Base-by-base conservation (phyloP, 805 yeast genomes). In the Candida montana region DNA sequence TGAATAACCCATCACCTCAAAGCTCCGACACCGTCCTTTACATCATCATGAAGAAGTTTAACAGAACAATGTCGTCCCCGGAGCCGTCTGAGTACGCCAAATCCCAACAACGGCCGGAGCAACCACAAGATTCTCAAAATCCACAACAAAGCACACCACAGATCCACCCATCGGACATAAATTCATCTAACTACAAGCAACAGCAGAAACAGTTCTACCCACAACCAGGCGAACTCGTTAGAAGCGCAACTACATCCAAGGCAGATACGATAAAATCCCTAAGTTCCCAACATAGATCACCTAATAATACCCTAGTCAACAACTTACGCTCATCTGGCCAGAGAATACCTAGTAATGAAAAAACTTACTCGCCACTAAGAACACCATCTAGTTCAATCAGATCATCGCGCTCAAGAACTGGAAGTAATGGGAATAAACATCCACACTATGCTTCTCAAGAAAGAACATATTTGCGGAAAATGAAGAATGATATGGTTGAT, bases 401-500 rank as follows among this genome's bases (percentile, higher is more conserved):
- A 21, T 30, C 42, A 13, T 17, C 39, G 7, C 53, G 49, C 15
- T 42, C 51, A n/a, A 43, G 61, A 34, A 40, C 49, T 11, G 44
- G 48, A 36, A 44, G 55, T 7, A 46, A 38, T 31, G 48, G 49
- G 3, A 30, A 48, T 28, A 55, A 53, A 35, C 55, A 59, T 34
- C 52, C 50, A n/a, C 52, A 51, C 37, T 61, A 62, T 37, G 57
- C 59, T 1, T 45, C 79, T 3, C 90, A 83, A 53, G 93, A 85
- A 55, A 72, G 72, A 51, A 74, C 79, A 1, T 84, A 84, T 52
- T 59, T 85, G 43, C 75, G 73, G 42, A 76, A 76, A 54, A 74
- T 84, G 54, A 71, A 74, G 44, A 79, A 79, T 48, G 81, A 76
- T 47, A 64, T 69, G 31, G 73, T 68, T 4, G 87, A 83, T 58